phyloP scores from a whole-genome alignment of 2,329 filamentous ascomycete genomes.

The Arthrobotrys iridis region DNA sequence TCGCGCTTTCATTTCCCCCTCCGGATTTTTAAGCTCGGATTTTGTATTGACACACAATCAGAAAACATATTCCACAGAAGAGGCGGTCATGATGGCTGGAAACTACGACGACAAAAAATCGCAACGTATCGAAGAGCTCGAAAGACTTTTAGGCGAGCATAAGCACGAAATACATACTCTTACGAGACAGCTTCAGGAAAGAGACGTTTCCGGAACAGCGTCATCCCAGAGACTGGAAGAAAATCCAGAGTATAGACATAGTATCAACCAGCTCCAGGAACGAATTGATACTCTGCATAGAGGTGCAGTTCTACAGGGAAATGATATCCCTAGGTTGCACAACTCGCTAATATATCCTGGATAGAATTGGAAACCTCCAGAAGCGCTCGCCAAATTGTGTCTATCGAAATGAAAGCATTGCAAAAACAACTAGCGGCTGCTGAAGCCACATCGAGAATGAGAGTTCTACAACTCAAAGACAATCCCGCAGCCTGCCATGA shows the following conservation, averaged over 20 bases:
- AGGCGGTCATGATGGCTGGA: slow-evolving; percentile 83
- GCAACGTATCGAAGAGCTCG: slow-evolving; percentile 80
- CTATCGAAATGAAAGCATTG: slow-evolving; percentile 76
- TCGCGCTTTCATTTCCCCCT: not conserved
- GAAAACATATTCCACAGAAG: slow-evolving; percentile 76
- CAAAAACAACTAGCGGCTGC: slow-evolving; percentile 66
- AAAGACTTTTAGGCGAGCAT: slow-evolving; percentile 87
- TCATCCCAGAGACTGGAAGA: slow-evolving; percentile 62
- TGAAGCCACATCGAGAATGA: slow-evolving; percentile 74
- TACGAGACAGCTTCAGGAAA: slow-evolving; percentile 75
- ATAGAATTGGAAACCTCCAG: slow-evolving; percentile 76
- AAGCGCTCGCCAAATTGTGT: slow-evolving; percentile 76
- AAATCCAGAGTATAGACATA: slow-evolving; percentile 73
- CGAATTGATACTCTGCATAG: slow-evolving; percentile 89
- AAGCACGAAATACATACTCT: slow-evolving; percentile 79
- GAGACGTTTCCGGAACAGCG: slow-evolving; percentile 64
- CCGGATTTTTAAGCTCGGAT: not conserved
- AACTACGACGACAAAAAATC: slow-evolving; percentile 79
- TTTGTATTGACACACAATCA: not conserved
- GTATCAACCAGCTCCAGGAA: slow-evolving; percentile 82
- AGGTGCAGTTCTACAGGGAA: slow-evolving; percentile 58
- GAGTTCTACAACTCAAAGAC: slow-evolving; percentile 84
- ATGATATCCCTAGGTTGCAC: not conserved
- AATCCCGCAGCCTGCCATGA: slow-evolving; percentile 91
- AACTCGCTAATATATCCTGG: slow-evolving; percentile 58